Conservation (phyloP, 495 filamentous ascomycete genomes). For the Articulospora tetracladia region DNA sequence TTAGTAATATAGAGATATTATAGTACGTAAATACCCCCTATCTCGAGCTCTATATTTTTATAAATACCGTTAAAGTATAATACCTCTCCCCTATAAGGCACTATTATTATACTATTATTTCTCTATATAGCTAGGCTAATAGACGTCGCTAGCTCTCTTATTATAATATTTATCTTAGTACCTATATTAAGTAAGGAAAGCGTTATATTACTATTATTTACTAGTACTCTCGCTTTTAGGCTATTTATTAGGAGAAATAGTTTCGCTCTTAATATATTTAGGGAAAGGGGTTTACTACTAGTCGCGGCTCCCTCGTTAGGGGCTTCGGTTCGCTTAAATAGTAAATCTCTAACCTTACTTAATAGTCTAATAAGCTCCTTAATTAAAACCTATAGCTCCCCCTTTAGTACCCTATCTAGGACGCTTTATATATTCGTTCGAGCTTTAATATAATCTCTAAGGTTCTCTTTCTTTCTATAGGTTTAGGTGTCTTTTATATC, state of each 20-base stretch:
- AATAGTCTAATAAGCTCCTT: not conserved
- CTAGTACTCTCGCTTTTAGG: no score
- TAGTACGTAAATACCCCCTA: not conserved
- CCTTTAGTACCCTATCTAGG: not conserved
- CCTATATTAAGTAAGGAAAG: no score
- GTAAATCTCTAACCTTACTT: not conserved
- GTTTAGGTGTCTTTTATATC: not conserved
- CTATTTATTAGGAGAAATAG: no score
- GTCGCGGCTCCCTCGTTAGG: no score
- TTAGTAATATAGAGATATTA: not conserved
- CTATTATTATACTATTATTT: not conserved
- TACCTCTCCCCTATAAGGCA: not conserved
- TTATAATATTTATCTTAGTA: no score
- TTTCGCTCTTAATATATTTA: no score
- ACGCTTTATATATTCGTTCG: not conserved
- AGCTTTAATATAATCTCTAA: not conserved
- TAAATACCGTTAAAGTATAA: not conserved
- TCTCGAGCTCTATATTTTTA: no score
- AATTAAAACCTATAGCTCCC: not conserved
- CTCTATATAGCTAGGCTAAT: no score
- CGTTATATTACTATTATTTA: no score
- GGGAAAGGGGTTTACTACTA: no score
- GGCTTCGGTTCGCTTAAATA: no score
- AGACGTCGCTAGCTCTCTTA: no score
- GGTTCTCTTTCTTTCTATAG: not conserved